Conservation (phyloP, 208 protist species). For the Trypanosomatidae sp. region DNA sequence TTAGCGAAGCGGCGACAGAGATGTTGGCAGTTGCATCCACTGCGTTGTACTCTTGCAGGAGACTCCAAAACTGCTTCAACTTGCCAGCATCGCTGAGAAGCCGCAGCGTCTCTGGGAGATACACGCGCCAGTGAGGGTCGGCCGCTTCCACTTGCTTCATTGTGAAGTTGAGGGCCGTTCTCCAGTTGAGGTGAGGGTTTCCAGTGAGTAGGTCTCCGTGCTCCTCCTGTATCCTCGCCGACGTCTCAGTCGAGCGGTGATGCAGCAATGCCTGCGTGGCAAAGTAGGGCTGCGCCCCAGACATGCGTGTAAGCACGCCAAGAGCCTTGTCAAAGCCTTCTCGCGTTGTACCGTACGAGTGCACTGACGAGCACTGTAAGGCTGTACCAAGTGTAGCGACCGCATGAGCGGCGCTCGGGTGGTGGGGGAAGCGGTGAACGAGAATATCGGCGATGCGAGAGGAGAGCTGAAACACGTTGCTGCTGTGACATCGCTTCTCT, state of each 20-base stretch:
- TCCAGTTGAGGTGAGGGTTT: constrained; percentile 42
- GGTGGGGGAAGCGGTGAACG: constrained; percentile 17
- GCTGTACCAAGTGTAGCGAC: constrained; percentile 18
- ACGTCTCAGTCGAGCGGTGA: constrained; percentile 17
- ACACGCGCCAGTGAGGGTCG: constrained; percentile 46
- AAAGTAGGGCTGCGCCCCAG: constrained; percentile 55
- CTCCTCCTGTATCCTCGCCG: constrained; percentile 40
- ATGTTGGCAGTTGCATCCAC: constrained; percentile 21
- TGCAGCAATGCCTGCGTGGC: constrained; percentile 46
- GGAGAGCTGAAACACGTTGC: constrained; percentile 27
- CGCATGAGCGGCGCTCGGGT: constrained; percentile 10
- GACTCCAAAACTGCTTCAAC: constrained; percentile 37
- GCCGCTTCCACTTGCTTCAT: constrained; percentile 20
- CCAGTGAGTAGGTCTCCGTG: constrained; percentile 68
- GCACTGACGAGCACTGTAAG: constrained; percentile 20
- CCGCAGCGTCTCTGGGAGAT: constrained; percentile 53
- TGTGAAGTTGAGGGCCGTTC: constrained; percentile 41
- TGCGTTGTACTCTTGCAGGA: constrained; percentile 51
- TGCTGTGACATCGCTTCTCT: constrained; percentile 2
- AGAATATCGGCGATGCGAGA: constrained; percentile 10
- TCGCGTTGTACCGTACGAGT: constrained; percentile 22
- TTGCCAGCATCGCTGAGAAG: constrained; percentile 83
- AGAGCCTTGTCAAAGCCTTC: constrained; percentile 28
- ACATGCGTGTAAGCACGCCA: constrained; percentile 41
- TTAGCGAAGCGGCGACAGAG: constrained; percentile 61